A percentile compares a stretch with the other conserved stretches of the same genome.
These are phyloP conservation scores for Fusarium scirpi DNA, from an alignment of 2,329 filamentous ascomycete genomes.

Conservation along the genomic window DNA sequence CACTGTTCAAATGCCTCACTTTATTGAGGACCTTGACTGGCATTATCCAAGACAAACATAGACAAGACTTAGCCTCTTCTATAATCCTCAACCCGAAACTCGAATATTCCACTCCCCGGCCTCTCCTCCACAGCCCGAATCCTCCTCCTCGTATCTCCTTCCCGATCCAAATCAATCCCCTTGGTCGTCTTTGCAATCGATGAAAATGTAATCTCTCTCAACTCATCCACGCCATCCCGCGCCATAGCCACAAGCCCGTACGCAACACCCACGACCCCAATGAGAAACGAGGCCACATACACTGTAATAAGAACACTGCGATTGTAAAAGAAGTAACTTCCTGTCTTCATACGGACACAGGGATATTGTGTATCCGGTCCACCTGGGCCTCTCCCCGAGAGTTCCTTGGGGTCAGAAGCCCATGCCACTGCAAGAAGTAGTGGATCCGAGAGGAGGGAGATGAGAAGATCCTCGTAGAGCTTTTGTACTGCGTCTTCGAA, in stretches of 20 bases:
- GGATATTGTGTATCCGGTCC: slow-evolving; percentile 18
- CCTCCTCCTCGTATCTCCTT: neutral
- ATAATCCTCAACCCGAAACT: slow-evolving; percentile 10
- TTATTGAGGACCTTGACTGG: neutral
- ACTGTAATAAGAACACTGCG: slow-evolving; percentile 23
- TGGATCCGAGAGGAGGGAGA: slow-evolving; percentile 37
- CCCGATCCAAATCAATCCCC: neutral
- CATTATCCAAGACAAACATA: fast-evolving
- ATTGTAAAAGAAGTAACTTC: slow-evolving; percentile 33
- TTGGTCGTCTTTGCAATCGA: slow-evolving; percentile 26
- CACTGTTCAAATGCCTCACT: no score
- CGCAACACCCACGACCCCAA: slow-evolving; percentile 19
- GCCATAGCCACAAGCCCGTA: slow-evolving; percentile 33
- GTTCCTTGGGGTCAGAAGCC: slow-evolving; percentile 26
- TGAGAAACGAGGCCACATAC: slow-evolving; percentile 19
- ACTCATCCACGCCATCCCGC: slow-evolving; percentile 26
- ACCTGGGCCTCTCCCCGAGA: slow-evolving; percentile 17
- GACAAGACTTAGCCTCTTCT: neutral
- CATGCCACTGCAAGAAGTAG: slow-evolving; percentile 38
- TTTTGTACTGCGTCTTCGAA: slow-evolving; percentile 16
- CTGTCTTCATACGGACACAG: slow-evolving; percentile 21
- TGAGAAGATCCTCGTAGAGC: slow-evolving; percentile 36
- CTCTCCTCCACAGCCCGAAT: slow-evolving; percentile 4
- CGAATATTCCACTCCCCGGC: slow-evolving; percentile 5
- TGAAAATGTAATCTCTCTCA: slow-evolving; percentile 37